Evolutionary conservation across 2,329 filamentous ascomycete species (phyloP).

Genomic region (Magnaporthiopsis rhizophila): DNA sequence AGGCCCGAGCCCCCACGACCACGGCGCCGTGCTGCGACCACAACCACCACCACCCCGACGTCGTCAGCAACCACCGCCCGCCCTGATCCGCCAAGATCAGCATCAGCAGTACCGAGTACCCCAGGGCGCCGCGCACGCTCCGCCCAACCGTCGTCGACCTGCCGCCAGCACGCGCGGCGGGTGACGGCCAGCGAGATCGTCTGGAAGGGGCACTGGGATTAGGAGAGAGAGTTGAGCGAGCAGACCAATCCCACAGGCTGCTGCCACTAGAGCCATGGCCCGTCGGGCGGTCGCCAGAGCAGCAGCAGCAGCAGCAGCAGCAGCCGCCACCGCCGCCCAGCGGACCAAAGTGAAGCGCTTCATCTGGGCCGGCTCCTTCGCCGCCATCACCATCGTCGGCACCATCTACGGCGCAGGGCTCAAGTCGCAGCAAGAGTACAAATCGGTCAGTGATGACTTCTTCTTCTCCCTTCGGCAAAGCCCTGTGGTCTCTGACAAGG

Average conservation of each 20-base stretch:
- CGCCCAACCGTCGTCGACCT: neutral
- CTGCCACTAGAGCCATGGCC: neutral
- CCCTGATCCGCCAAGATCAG: neutral
- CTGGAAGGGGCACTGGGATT: constrained; percentile 7
- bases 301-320: neutral
- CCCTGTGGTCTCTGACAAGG: too few species aligned
- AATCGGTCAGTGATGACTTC: constrained; percentile 13
- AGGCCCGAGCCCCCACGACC: too few species aligned
- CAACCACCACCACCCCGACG: too few species aligned
- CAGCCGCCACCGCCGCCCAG: neutral
- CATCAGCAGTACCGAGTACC: neutral
- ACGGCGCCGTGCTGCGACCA: too few species aligned
- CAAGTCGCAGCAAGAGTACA: constrained; percentile 21
- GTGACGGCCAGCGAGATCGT: constrained; percentile 7
- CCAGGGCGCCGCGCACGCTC: neutral
- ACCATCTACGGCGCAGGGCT: constrained; percentile 25
- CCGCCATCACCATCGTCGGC: constrained; percentile 22
- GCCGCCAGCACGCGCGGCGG: constrained; percentile 3
- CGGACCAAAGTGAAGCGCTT: neutral
- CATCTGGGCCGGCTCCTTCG: constrained; percentile 19
- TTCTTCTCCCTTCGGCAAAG: too few species aligned
- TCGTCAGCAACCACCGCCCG: too few species aligned
- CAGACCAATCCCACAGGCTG: too few species aligned
- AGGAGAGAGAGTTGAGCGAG: neutral
- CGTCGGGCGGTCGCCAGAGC: neutral